A percentile compares a stretch with the other conserved stretches of the same genome.
phyloP scores from a whole-genome alignment of 2,329 filamentous ascomycete genomes.

The Decorospora gaudefroyi region DNA sequence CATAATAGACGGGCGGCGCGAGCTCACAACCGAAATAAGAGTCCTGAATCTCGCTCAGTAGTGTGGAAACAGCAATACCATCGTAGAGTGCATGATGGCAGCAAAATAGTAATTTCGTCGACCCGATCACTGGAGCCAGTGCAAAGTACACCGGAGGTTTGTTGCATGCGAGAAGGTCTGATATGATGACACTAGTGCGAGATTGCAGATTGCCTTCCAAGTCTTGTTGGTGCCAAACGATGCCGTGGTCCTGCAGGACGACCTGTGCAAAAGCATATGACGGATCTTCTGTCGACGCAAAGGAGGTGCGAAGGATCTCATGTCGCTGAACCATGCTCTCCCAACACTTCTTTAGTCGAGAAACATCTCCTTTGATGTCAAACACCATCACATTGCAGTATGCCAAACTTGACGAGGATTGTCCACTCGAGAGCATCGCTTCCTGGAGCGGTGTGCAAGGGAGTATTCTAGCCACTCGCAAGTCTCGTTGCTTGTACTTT shows the following conservation, averaged over 20 bases:
- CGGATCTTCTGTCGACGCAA: conserved; percentile 66
- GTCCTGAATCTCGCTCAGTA: conserved; percentile 72
- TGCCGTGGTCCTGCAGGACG: conserved; percentile 58
- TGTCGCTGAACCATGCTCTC: conserved; percentile 65
- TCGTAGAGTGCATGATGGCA: conserved; percentile 89
- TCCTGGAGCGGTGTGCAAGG: conserved; percentile 89
- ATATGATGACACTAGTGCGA: conserved; percentile 53
- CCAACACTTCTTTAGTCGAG: conserved; percentile 65
- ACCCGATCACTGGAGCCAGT: conserved; percentile 20
- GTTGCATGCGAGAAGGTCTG: conserved; percentile 52
- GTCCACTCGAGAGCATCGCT: conserved; percentile 73
- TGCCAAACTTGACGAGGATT: conserved; percentile 52
- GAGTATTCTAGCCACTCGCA: conserved; percentile 61
- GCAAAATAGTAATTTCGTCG: conserved; percentile 52
- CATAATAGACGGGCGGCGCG: conserved; percentile 59
- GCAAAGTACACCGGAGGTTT: conserved; percentile 48
- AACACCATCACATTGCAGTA: conserved; percentile 78
- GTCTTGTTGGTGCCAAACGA: conserved; percentile 48
- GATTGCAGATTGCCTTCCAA: conserved; percentile 37
- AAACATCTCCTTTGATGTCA: conserved; percentile 57
- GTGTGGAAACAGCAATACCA: conserved; percentile 71
- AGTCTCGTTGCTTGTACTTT: conserved; percentile 19
- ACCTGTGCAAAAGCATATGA: conserved; percentile 72
- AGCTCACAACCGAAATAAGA: conserved; percentile 58
- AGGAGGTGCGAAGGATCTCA: conserved; percentile 77